A percentile compares a stretch with the other conserved stretches of the same genome.
Conservation (phyloP, 176 grass and related monocot genomes). For the Avena sativa region DNA sequence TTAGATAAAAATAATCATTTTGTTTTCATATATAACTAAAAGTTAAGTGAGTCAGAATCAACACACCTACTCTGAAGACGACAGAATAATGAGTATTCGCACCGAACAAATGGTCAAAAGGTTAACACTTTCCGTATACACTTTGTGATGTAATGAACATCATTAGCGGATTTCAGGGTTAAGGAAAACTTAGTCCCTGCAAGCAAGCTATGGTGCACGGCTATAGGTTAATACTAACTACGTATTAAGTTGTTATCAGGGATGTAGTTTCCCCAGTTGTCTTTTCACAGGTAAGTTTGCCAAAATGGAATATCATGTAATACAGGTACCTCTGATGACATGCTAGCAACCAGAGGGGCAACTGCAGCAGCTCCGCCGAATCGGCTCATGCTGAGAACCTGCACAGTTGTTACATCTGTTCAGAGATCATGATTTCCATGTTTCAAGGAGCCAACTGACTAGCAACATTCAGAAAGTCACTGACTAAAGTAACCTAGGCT, state of each 20-base stretch:
- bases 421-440: slow-evolving; percentile 1
- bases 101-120: slow-evolving; percentile 46
- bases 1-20: slow-evolving; percentile 43
- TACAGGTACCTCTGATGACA: slow-evolving; percentile 75
- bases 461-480: slow-evolving; percentile 2
- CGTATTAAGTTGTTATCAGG: background rate
- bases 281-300: slow-evolving; percentile 7
- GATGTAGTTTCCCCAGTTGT: slow-evolving; percentile 18
- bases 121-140: background rate
- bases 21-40: slow-evolving; percentile 39
- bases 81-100: slow-evolving; percentile 42
- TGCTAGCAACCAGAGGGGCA: slow-evolving; percentile 68
- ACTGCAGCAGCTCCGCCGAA: slow-evolving; percentile 83
- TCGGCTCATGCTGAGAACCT: slow-evolving; percentile 98
- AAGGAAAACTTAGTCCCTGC: slow-evolving; percentile 23
- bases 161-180: slow-evolving; percentile 38
- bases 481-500: slow-evolving; percentile 14
- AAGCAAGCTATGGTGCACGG: slow-evolving; percentile 10
- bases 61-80: slow-evolving; percentile 40
- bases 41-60: slow-evolving; percentile 43
- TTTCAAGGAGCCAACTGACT: slow-evolving; percentile 13
- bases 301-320: slow-evolving; percentile 31
- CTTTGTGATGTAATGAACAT: slow-evolving; percentile 35
- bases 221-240: slow-evolving; percentile 10
- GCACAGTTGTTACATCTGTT: slow-evolving; percentile 6